These are phyloP conservation scores for Pleurotus ostreatus DNA, from an alignment of 768 basidiomycete species.

Conservation along the genomic window DNA sequence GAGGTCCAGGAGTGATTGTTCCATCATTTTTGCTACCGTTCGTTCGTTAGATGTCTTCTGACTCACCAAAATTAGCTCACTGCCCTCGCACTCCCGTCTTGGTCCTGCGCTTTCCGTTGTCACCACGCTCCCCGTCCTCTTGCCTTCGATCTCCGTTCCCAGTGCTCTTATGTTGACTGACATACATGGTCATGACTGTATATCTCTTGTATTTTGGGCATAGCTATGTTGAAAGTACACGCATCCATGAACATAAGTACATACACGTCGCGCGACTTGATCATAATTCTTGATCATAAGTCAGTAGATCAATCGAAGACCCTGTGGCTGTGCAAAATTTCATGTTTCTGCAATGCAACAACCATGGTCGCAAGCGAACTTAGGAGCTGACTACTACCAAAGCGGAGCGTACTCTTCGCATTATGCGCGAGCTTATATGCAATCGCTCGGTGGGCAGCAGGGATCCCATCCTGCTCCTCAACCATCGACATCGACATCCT, in stretches of 20 bases:
- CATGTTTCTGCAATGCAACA: too few relatives aligned
- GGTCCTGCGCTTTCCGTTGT: not conserved
- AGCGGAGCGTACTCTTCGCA: constrained; percentile 40
- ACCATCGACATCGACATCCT: constrained; percentile 35
- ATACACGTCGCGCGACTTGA: too few relatives aligned
- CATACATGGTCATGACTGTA: not conserved
- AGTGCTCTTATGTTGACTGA: not conserved
- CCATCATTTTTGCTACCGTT: not conserved
- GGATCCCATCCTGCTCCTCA: constrained; percentile 19
- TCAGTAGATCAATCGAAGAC: too few relatives aligned
- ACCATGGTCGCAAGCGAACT: too few relatives aligned
- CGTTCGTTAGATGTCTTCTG: not conserved
- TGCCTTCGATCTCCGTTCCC: not conserved
- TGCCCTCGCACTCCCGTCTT: not conserved
- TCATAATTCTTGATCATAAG: too few relatives aligned
- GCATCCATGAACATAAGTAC: not conserved
- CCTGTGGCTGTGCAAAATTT: too few relatives aligned
- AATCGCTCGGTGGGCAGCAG: constrained; percentile 19
- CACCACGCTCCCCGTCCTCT: not conserved
- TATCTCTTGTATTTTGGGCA: constrained; percentile 1
- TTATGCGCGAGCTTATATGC: constrained; percentile 53
- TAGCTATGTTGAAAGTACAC: constrained; percentile 7
- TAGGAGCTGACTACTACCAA: constrained; percentile 9
- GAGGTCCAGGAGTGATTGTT: constrained; percentile 45
- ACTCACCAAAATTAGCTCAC: not conserved